Conservation (phyloP, 2,329 filamentous ascomycete genomes). For the Cladosporium cucumerinum region DNA sequence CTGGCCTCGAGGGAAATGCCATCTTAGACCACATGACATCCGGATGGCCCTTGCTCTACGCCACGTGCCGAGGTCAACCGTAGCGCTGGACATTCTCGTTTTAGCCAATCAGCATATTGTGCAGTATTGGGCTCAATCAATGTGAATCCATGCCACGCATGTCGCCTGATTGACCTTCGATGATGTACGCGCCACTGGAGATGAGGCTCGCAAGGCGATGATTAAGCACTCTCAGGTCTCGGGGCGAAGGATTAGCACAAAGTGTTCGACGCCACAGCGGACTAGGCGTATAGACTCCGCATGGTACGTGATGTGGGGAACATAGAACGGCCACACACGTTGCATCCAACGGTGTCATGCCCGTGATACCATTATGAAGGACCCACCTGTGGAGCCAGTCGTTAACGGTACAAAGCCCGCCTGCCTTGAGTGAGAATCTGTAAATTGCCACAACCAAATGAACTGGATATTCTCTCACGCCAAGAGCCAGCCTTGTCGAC, state of each 20-base stretch:
- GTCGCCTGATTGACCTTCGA: not conserved
- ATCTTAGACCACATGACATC: constrained; percentile 4
- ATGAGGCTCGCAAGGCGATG: not conserved
- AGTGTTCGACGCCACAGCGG: not conserved
- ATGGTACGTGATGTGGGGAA: not conserved
- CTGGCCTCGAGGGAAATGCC: not conserved
- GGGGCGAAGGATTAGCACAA: not conserved
- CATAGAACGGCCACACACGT: not conserved
- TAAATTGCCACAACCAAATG: not conserved
- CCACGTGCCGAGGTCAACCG: constrained; percentile 6
- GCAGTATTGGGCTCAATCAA: not conserved
- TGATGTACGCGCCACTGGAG: not conserved
- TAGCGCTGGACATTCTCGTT: not conserved
- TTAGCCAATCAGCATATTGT: not conserved
- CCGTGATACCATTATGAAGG: not conserved
- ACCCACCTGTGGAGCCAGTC: not conserved
- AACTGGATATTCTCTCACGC: not conserved
- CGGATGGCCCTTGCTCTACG: not conserved
- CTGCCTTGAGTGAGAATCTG: not conserved
- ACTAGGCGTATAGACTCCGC: not conserved
- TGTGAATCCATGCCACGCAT: not conserved
- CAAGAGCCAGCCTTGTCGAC: not conserved
- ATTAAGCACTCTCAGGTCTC: not conserved
- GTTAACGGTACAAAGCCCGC: not conserved
- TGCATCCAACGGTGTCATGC: not conserved